These are phyloP conservation scores for Mycena leptocephala DNA, from an alignment of 768 basidiomycete species.

Conservation along the genomic window DNA sequence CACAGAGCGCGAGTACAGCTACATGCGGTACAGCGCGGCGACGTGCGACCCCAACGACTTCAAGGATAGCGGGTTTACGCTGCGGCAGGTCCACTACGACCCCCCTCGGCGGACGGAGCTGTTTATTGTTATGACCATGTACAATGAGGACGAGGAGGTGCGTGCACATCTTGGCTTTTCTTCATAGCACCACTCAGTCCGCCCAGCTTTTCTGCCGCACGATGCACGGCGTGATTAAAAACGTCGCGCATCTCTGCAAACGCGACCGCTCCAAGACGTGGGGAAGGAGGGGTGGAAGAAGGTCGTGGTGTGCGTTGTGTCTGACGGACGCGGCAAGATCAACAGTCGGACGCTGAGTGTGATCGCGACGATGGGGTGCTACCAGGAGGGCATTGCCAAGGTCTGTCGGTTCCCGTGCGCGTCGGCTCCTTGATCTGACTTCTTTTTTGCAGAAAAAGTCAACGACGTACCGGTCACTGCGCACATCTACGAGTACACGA, in stretches of 20 bases:
- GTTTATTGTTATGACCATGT: slow-evolving; percentile 99
- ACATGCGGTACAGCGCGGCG: slow-evolving; percentile 96
- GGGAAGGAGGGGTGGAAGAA: slow-evolving; percentile 99
- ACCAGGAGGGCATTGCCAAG: slow-evolving; percentile 95
- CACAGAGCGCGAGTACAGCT: slow-evolving; percentile 92
- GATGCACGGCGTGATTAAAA: slow-evolving; percentile 97
- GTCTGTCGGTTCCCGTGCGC: slow-evolving; percentile 53
- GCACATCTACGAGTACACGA: slow-evolving; percentile 95
- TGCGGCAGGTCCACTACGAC: slow-evolving; percentile 93
- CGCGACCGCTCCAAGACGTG: slow-evolving; percentile 93
- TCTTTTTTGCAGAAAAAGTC: slow-evolving; percentile 72
- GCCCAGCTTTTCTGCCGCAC: slow-evolving; percentile 86
- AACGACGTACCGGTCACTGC: slow-evolving; percentile 89
- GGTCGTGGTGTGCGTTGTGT: slow-evolving; percentile 94
- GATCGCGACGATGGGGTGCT: slow-evolving; percentile 93
- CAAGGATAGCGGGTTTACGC: slow-evolving; percentile 83
- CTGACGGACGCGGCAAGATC: slow-evolving; percentile 90
- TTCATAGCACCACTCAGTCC: slow-evolving; percentile 11
- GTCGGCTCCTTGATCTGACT: background rate
- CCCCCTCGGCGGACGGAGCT: slow-evolving; percentile 93
- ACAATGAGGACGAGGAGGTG: slow-evolving; percentile 73
- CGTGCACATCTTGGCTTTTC: slow-evolving; percentile 47
- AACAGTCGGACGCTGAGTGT: slow-evolving; percentile 88
- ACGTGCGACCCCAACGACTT: slow-evolving; percentile 98
- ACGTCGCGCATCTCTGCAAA: slow-evolving; percentile 90